Evolutionary conservation across 257 asterid species (phyloP).

Genomic region (Nyctanthes arbortristis): DNA sequence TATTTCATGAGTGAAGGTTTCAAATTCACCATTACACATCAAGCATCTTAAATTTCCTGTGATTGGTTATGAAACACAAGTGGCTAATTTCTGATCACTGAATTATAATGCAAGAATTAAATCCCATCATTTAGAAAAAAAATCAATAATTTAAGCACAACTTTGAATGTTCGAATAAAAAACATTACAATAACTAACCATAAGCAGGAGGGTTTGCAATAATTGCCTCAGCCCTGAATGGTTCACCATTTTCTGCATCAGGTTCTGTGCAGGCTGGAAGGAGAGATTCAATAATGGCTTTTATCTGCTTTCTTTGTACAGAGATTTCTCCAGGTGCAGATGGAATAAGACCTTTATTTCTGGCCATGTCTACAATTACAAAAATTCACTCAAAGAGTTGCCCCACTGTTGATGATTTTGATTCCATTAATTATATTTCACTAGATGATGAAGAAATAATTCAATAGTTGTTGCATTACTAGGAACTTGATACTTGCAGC

Average conservation of each 20-base stretch:
- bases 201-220: constrained; percentile 99
- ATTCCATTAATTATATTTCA: background rate
- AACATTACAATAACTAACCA: constrained; percentile 54
- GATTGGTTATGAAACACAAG: background rate
- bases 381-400: constrained; percentile 15
- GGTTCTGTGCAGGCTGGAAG: constrained; percentile 99
- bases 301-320: constrained; percentile 76
- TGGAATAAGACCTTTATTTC: constrained; percentile 96
- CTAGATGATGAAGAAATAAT: background rate
- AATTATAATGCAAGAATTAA: constrained; percentile 4
- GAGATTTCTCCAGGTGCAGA: constrained; percentile 83
- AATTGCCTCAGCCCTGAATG: constrained; percentile 98
- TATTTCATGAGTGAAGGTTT: background rate
- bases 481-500: background rate
- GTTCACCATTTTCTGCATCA: constrained; percentile 68
- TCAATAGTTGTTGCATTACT: background rate
- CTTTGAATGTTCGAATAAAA: background rate
- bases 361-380: constrained; percentile 76
- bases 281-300: constrained; percentile 88
- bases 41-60: constrained; percentile 3
- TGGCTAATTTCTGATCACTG: constrained; percentile 4
- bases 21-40: background rate
- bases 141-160: background rate
- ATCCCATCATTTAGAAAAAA: background rate
- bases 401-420: constrained; percentile 7